A percentile compares a stretch with the other conserved stretches of the same genome.
Evolutionary conservation across 768 basidiomycete species (phyloP).

Genomic region (Tubosaeta sp.): DNA sequence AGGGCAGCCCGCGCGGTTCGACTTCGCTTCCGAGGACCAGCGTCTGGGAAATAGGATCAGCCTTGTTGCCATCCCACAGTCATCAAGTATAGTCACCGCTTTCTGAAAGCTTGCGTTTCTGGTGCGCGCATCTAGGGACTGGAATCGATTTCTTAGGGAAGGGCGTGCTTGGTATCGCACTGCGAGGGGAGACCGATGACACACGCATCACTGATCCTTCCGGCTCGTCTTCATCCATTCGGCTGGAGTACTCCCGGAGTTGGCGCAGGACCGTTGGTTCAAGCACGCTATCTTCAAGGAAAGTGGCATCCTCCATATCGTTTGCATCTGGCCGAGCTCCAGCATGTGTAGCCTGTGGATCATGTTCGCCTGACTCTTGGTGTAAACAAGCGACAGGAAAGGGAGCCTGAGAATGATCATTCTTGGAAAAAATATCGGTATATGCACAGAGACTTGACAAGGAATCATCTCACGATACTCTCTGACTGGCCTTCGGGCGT

Average conservation of each 20-base stretch:
- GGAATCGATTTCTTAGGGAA: background rate
- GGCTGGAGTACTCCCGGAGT: constrained; percentile 15
- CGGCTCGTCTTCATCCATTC: background rate
- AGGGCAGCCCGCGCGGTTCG: constrained; percentile 12
- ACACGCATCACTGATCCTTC: constrained; percentile 2
- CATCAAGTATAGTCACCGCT: constrained; percentile 5
- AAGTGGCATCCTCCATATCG: background rate
- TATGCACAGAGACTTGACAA: constrained; percentile 6
- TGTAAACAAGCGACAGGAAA: background rate
- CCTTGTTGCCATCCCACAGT: background rate
- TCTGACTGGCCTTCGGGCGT: constrained; percentile 35
- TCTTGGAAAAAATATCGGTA: constrained; percentile 18
- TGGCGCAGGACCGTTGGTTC: constrained; percentile 12
- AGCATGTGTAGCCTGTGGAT: background rate
- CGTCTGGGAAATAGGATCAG: constrained; percentile 14
- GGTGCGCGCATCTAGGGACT: background rate
- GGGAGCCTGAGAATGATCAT: background rate
- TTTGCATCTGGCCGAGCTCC: background rate
- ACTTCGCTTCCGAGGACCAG: constrained; percentile 21
- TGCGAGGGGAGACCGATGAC: background rate
- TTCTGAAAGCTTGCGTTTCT: constrained; percentile 12
- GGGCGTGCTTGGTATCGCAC: background rate
- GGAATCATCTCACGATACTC: constrained; percentile 25
- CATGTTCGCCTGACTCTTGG: constrained; percentile 12
- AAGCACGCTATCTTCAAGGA: background rate